Evolutionary conservation across 2,329 filamentous ascomycete genomes (phyloP).

Genomic region (Ophiostoma australiae): DNA sequence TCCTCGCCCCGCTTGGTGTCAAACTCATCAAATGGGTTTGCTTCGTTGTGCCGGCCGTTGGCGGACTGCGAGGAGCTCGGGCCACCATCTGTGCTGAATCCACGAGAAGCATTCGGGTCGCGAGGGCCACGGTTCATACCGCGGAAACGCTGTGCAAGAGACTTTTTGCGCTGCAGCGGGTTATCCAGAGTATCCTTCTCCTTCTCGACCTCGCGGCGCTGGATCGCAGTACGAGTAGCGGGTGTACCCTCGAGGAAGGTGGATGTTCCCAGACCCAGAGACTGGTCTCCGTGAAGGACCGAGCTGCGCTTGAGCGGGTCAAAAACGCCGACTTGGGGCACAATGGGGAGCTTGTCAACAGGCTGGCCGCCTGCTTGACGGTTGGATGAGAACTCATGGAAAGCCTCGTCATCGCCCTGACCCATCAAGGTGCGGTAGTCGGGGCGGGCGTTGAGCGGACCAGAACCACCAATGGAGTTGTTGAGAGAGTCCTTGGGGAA

Average conservation of each 20-base stretch:
- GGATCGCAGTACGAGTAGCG: constrained; percentile 72
- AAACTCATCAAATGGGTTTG: constrained; percentile 69
- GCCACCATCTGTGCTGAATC: constrained; percentile 28
- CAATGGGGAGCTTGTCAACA: constrained; percentile 34
- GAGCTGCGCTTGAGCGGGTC: constrained; percentile 64
- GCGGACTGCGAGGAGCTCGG: constrained; percentile 28
- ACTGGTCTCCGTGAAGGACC: constrained; percentile 77
- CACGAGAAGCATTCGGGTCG: constrained; percentile 45
- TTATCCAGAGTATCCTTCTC: constrained; percentile 50
- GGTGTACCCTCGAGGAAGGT: constrained; percentile 95
- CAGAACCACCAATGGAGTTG: constrained; percentile 82
- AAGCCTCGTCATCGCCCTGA: constrained; percentile 71
- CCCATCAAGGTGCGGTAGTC: constrained; percentile 89
- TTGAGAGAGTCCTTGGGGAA: constrained; percentile 91
- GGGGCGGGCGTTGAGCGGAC: constrained; percentile 73
- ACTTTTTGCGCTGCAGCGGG: constrained; percentile 85
- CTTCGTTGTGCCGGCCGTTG: constrained; percentile 29
- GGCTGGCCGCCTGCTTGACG: constrained; percentile 26
- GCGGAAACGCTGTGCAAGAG: constrained; percentile 83
- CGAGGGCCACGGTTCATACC: constrained; percentile 71
- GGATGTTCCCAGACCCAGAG: constrained; percentile 80
- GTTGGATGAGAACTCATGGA: constrained; percentile 60
- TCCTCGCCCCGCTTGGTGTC: constrained; percentile 54
- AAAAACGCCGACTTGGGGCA: constrained; percentile 48
- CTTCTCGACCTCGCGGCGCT: constrained; percentile 67